A percentile compares a stretch with the other conserved stretches of the same genome.
Conservation (phyloP, 1,284 basidiomycete species). For the Fistulinella cinereoalba region DNA sequence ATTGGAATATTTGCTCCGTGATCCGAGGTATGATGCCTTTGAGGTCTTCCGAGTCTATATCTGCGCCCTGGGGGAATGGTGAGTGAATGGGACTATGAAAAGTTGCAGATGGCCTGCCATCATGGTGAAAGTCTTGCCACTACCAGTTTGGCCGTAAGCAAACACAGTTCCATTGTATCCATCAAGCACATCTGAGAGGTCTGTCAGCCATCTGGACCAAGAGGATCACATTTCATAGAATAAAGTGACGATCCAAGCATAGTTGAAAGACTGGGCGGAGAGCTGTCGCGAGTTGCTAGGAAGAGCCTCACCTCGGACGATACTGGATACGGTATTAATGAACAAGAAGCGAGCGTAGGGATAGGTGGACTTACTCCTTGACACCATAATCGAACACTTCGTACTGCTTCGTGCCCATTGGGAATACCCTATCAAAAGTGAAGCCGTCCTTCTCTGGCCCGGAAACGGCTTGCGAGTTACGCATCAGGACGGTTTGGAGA, state of each 20-base stretch:
- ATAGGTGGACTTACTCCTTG: constrained; percentile 71
- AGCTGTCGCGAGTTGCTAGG: neutral
- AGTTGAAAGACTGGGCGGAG: neutral
- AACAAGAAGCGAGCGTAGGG: constrained; percentile 9
- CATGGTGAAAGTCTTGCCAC: constrained; percentile 97
- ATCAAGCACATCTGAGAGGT: constrained; percentile 84
- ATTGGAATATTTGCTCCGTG: constrained; percentile 98
- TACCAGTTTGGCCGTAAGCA: constrained; percentile 98
- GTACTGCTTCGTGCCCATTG: constrained; percentile 86
- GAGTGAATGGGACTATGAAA: constrained; percentile 9
- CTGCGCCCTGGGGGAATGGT: constrained; percentile 69
- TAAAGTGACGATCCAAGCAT: constrained; percentile 4
- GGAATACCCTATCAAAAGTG: constrained; percentile 96
- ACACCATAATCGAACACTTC: constrained; percentile 99
- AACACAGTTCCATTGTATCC: constrained; percentile 99
- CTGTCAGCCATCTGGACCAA: constrained; percentile 19
- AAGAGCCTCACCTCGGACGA: constrained; percentile 64
- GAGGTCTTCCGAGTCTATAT: constrained; percentile 89
- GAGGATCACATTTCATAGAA: constrained; percentile 3
- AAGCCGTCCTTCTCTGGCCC: constrained; percentile 91
- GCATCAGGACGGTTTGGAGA: constrained; percentile 79
- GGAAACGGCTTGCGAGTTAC: constrained; percentile 60
- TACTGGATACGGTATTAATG: constrained; percentile 43
- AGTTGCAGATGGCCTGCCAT: constrained; percentile 61
- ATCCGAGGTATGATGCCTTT: constrained; percentile 98